phyloP scores from a whole-genome alignment of 1,284 basidiomycete species.

The Boletus sp. region DNA sequence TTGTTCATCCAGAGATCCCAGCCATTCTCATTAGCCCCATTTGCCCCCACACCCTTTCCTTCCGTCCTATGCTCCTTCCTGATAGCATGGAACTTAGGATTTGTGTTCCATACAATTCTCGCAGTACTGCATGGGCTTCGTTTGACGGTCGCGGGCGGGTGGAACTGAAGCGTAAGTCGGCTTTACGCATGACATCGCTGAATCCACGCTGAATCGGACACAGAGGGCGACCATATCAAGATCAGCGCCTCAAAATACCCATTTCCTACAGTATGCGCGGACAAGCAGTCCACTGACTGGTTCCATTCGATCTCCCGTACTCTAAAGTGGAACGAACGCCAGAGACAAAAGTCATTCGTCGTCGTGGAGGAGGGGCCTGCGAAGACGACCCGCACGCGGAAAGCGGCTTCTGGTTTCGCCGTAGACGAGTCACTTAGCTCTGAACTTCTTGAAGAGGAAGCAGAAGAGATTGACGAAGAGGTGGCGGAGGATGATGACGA shows the following conservation, averaged over 20 bases:
- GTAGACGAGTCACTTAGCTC: constrained; percentile 23
- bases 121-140: constrained; percentile 97
- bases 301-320: constrained; percentile 75
- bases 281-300: constrained; percentile 98
- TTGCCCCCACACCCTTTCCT: constrained; percentile 97
- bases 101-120: constrained; percentile 96
- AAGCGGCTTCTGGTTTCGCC: constrained; percentile 8
- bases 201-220: constrained; percentile 14
- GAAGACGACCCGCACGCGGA: constrained; percentile 38
- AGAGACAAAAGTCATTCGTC: constrained; percentile 95
- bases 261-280: constrained; percentile 97
- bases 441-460: constrained; percentile 36
- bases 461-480: constrained; percentile 36
- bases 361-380: constrained; percentile 85
- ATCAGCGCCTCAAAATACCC: constrained; percentile 97
- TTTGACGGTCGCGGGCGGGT: constrained; percentile 97
- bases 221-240: constrained; percentile 99
- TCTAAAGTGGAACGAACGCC: constrained; percentile 74
- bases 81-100: constrained; percentile 99
- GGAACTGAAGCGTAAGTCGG: constrained; percentile 84
- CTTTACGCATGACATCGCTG: constrained; percentile 3
- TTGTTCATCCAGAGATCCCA: constrained; percentile 97
- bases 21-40: constrained; percentile 96
- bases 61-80: constrained; percentile 97
- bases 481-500: constrained; percentile 65